These are phyloP conservation scores for Linanthus parryae DNA, from an alignment of 148 eudicot species.

Conservation along the genomic window DNA sequence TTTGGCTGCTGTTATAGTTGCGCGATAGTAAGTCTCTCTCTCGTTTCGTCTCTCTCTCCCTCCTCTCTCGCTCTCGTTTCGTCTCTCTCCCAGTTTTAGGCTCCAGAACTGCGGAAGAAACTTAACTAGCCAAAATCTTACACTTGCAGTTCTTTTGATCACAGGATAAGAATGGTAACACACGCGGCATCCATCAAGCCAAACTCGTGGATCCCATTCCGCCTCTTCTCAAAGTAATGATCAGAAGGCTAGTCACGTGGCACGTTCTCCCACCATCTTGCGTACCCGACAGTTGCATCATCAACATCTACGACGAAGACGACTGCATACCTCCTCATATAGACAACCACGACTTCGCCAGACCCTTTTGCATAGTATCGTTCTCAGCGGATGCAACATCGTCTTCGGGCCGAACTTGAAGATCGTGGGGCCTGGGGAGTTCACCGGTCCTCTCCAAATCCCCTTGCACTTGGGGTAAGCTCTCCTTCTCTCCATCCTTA, in stretches of 20 bases:
- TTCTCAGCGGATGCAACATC: conserved; percentile 85
- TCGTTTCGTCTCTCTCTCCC: no score
- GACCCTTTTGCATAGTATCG: conserved; percentile 94
- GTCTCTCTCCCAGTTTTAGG: no score
- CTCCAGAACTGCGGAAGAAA: no score
- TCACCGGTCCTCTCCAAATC: conserved; percentile 49
- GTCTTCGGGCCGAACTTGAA: conserved; percentile 78
- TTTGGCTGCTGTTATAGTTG: conserved; percentile 87
- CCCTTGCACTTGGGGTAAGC: conserved; percentile 92
- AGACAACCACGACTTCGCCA: conserved; percentile 88
- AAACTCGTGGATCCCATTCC: conserved; percentile 80
- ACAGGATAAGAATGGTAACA: conserved; percentile 90
- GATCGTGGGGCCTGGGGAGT: conserved; percentile 69
- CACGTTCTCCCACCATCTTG: conserved; percentile 85
- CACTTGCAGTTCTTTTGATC: conserved; percentile 13
- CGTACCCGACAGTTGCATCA: conserved; percentile 95
- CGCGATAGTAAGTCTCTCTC: conserved; percentile 44
- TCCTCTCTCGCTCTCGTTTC: no score
- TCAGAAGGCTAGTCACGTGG: conserved; percentile 83
- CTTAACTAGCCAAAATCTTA: no score
- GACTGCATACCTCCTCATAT: conserved; percentile 99
- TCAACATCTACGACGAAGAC: conserved; percentile 84
- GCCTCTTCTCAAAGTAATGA: conserved; percentile 66
- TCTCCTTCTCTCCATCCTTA: no score
- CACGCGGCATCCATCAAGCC: conserved; percentile 77